Conservation (phyloP, 2,329 filamentous ascomycete genomes). For the Monilinia polystroma region DNA sequence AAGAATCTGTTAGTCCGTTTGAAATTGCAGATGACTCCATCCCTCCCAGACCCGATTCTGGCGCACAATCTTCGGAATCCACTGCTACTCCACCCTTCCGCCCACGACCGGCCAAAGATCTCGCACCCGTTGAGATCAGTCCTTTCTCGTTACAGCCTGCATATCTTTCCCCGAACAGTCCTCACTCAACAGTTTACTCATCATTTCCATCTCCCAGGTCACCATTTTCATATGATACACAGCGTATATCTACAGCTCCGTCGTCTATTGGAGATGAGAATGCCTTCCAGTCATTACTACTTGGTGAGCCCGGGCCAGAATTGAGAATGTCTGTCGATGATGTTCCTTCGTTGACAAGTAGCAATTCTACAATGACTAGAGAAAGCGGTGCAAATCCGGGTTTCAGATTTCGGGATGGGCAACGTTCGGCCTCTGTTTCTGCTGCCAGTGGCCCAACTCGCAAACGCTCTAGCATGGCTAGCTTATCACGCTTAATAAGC, state of each 20-base stretch:
- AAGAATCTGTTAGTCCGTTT: constrained; percentile 42
- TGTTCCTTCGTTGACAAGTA: constrained; percentile 72
- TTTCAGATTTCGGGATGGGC: constrained; percentile 53
- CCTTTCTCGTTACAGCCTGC: constrained; percentile 45
- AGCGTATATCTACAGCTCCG: constrained; percentile 71
- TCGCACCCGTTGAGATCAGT: constrained; percentile 53
- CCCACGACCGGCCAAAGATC: constrained; percentile 42
- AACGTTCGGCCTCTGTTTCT: constrained; percentile 62
- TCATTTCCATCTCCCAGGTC: constrained; percentile 64
- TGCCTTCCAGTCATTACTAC: constrained; percentile 66
- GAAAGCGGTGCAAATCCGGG: constrained; percentile 56
- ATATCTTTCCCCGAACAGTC: constrained; percentile 57
- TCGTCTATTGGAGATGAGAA: constrained; percentile 73
- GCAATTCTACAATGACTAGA: constrained; percentile 71
- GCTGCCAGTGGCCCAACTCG: constrained; percentile 60
- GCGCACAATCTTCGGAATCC: constrained; percentile 41
- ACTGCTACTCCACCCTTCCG: constrained; percentile 38
- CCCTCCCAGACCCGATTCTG: constrained; percentile 40
- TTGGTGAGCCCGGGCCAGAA: constrained; percentile 73
- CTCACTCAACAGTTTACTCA: constrained; percentile 59
- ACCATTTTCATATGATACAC: constrained; percentile 67
- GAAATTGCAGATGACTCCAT: constrained; percentile 44
- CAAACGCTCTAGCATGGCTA: constrained; percentile 73
- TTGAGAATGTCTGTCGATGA: constrained; percentile 69
- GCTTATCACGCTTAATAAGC: constrained; percentile 73